Evolutionary conservation across 148 eudicot species (phyloP).

Genomic region (Vaccinium myrtillus): DNA sequence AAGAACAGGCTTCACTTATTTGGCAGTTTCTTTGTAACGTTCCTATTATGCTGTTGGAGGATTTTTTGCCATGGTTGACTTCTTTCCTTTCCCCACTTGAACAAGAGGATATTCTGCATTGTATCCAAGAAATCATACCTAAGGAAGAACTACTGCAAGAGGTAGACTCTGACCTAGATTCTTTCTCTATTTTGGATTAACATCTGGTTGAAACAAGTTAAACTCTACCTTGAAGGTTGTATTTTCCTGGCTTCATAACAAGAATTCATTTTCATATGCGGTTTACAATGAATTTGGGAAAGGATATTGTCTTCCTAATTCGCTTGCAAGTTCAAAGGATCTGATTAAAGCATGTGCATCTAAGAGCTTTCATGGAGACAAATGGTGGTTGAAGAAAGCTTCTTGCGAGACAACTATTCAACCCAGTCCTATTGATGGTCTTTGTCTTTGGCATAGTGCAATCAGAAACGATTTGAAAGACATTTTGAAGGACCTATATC

Average conservation of each 20-base stretch:
- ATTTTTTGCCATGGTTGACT: conserved; percentile 75
- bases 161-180: conserved; percentile 32
- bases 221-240: conserved; percentile 49
- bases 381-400: conserved; percentile 22
- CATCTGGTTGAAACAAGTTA: conserved; percentile 20
- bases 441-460: conserved; percentile 66
- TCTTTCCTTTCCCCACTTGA: conserved; percentile 63
- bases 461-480: conserved; percentile 51
- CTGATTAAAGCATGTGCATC: conserved; percentile 24
- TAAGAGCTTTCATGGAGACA: conserved; percentile 24
- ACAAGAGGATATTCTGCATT: conserved; percentile 44
- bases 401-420: conserved; percentile 17
- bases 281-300: conserved; percentile 23
- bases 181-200: conserved; percentile 14
- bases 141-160: conserved; percentile 55
- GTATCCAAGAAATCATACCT: conserved; percentile 59
- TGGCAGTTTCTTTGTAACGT: conserved; percentile 84
- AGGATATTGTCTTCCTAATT: conserved; percentile 31
- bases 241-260: conserved; percentile 60
- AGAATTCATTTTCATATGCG: conserved; percentile 25
- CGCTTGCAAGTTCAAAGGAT: conserved; percentile 32
- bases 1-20: conserved; percentile 79
- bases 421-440: conserved; percentile 42
- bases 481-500: conserved; percentile 49
- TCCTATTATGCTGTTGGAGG: conserved; percentile 68